phyloP scores from a whole-genome alignment of 2,329 filamentous ascomycete genomes.

The Shiraia bambusicola region DNA sequence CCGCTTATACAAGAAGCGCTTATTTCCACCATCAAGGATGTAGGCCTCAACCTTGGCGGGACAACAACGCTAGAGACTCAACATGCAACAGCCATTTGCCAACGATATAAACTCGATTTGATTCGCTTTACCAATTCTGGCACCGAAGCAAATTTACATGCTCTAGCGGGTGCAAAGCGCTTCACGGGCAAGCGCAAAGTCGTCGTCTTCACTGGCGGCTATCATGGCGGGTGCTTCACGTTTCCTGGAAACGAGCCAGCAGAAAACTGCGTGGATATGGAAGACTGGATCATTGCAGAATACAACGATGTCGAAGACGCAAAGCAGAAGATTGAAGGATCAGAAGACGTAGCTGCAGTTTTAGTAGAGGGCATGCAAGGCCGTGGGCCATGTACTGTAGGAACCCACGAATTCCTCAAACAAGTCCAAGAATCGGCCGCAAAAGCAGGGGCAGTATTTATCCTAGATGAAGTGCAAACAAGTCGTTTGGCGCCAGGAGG shows the following conservation, averaged over 20 bases:
- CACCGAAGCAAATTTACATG: constrained; percentile 33
- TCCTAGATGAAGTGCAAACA: constrained; percentile 63
- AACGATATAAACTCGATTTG: constrained; percentile 22
- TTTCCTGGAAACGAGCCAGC: constrained; percentile 46
- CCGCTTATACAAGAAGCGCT: constrained; percentile 24
- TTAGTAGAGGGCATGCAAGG: constrained; percentile 69
- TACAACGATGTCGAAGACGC: constrained; percentile 62
- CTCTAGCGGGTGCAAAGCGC: constrained; percentile 46
- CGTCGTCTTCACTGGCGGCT: constrained; percentile 54
- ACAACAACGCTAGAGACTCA: constrained; percentile 22
- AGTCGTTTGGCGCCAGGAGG: constrained; percentile 24
- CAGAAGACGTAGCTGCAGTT: constrained; percentile 59
- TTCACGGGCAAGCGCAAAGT: constrained; percentile 46
- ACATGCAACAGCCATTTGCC: constrained; percentile 24
- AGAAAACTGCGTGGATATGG: constrained; percentile 52
- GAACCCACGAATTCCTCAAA: constrained; percentile 53
- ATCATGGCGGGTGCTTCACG: constrained; percentile 58
- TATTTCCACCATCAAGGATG: constrained; percentile 24
- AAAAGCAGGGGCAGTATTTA: constrained; percentile 58
- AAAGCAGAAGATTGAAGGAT: constrained; percentile 45
- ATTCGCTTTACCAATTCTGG: constrained; percentile 35
- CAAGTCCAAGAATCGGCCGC: constrained; percentile 53
- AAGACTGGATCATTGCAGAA: constrained; percentile 60
- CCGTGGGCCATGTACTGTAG: constrained; percentile 60
- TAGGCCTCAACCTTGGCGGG: constrained; percentile 38